Percentiles rank a stretch among this genome's conserved stretches.
These are phyloP conservation scores for Ascodesmis nigricans DNA, from an alignment of 495 filamentous ascomycete genomes.

Conservation along the genomic window DNA sequence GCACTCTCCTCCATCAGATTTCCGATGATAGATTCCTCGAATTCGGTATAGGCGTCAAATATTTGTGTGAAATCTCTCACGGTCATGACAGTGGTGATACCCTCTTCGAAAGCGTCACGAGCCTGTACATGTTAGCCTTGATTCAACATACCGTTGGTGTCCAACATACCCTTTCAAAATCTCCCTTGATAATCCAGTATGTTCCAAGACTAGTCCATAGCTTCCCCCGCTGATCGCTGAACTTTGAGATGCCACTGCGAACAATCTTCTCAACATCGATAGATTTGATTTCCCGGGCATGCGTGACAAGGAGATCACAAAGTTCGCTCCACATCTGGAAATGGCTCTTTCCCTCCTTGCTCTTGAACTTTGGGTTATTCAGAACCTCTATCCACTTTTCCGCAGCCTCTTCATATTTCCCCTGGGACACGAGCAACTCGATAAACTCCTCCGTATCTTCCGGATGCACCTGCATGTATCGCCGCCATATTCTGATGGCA, in stretches of 20 bases:
- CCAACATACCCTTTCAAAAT: conserved; percentile 43
- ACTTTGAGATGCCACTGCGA: conserved; percentile 75
- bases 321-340: conserved; percentile 97
- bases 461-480: conserved; percentile 96
- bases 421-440: conserved; percentile 58
- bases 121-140: conserved; percentile 27
- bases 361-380: conserved; percentile 77
- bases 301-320: conserved; percentile 86
- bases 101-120: conserved; percentile 87
- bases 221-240: conserved; percentile 85
- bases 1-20: conserved; percentile 77
- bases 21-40: conserved; percentile 88
- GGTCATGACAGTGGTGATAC: conserved; percentile 94
- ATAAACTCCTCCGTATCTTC: conserved; percentile 94
- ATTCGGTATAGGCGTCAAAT: conserved; percentile 91
- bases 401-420: conserved; percentile 76
- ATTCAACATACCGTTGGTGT: not conserved
- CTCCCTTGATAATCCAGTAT: conserved; percentile 86
- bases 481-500: conserved; percentile 76
- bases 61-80: conserved; percentile 94
- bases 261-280: conserved; percentile 90
- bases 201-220: conserved; percentile 92
- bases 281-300: conserved; percentile 67
- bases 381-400: conserved; percentile 84
- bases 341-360: conserved; percentile 79